Evolutionary conservation across 306 rosid species (phyloP).

Genomic region (Medicago arabica): DNA sequence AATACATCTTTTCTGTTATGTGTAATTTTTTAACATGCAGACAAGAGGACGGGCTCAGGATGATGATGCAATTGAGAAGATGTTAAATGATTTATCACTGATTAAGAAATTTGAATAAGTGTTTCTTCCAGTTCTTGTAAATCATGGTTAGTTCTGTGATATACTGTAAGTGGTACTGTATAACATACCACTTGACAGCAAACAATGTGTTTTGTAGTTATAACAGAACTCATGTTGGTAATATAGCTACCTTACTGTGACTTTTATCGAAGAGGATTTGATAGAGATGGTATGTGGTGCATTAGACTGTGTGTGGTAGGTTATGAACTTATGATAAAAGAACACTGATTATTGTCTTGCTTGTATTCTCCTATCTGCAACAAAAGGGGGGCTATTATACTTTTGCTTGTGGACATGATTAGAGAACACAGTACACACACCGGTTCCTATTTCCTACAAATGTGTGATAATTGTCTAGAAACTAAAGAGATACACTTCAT

Average conservation of each 20-base stretch:
- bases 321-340: background rate
- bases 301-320: background rate
- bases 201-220: constrained; percentile 20
- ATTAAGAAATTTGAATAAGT: constrained; percentile 86
- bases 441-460: background rate
- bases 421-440: background rate
- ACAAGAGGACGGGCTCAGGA: constrained; percentile 92
- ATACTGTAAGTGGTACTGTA: background rate
- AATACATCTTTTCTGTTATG: background rate
- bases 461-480: background rate
- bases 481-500: too few species aligned
- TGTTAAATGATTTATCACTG: constrained; percentile 82
- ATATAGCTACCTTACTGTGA: background rate
- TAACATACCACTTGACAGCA: background rate
- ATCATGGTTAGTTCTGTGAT: background rate
- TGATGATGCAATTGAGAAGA: constrained; percentile 93
- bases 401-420: background rate
- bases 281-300: background rate
- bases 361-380: background rate
- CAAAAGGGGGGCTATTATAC: background rate
- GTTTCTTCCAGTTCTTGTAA: background rate
- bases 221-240: background rate
- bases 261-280: background rate
- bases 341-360: background rate
- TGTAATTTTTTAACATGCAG: constrained; percentile 47